Evolutionary conservation across 495 filamentous ascomycete genomes (phyloP), one percentile per base, ranked within the genome.

Genomic region (Penicillium salamii): DNA sequence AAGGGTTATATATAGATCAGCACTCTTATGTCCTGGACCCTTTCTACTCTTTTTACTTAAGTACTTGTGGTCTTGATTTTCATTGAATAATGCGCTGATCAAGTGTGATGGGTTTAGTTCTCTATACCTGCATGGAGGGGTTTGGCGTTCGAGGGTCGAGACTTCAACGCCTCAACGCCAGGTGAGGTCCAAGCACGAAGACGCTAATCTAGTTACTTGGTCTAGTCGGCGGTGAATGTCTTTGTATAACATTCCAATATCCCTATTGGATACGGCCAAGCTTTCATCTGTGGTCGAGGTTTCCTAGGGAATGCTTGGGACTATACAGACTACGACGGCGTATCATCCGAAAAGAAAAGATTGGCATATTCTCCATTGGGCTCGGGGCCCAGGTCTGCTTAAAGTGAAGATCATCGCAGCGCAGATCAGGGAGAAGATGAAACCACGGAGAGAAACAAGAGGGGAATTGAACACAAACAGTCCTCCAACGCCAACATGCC

Each of bases 401-500:
- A 26, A 11, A 9, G 21, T 35, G 40, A 15, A 19, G 17, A 23
- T 36, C 28, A 47, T 40, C 26, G 34, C 31, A 61, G 36, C 44
- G 36, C 17, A 15, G 20, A 40, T 48, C 42, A 29, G 1, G 32
- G 9, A 24, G 36, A 31, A 39, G 17, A 47, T 49, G 39, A 58
- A 50, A 32, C 41, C 50, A 17, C 36, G 50, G 44, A 46, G 31
- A 54, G 34, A 18, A 53, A 53, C 50, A 54, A 50, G 50, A 57
- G 54, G 45, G 55, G 51, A 52, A 54, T 42, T 47, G 53, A 55
- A 52, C 52, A 43, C 49, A 63, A 63, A 49, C 51, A 43, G 49
- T 41, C 58, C 51, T 50, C 15, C 38, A 67, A 67, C 62, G 57
- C 69, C 69, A 53, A 50, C 51, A 57, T 53, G 47, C 66, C 55